Base-by-base conservation (phyloP, 352 stramenopile species). In the Pythium phragmitis region DNA sequence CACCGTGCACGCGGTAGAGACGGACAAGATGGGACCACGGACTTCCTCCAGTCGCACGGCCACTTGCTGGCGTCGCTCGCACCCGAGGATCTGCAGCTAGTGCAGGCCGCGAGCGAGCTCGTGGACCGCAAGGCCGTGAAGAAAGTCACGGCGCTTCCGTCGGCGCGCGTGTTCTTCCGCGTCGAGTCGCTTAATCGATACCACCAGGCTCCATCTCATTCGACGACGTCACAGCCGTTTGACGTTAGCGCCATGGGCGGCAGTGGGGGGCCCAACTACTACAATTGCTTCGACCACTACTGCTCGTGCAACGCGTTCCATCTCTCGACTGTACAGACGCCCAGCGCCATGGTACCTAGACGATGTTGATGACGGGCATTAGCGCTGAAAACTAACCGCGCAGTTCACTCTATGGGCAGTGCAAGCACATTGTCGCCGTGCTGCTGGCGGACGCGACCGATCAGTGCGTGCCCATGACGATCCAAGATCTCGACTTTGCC, bases 211-310 rank as follows among this genome's bases (percentile, higher is more conserved):
- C 47, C 13, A 6, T 2, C 34, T 7, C 37, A 16, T 43, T 34
- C 30, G 43, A 19, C 49, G 26, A 30, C 49, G 26, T 83, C 77
- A 36, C 70, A 87, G 45, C 67, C 77, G 9, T 80, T 88, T 13
- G 79, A 88, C 19, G 63, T 59, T 3, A 71, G 60, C 23, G 70
- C 80, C 55, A 64, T 70, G 59, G 72, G 65, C 28, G 74, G 75
- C n/a, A 71, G 45, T 16, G 75, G 74, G 2, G 75, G 76, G 4
- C 72, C 79, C 4, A 86, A 79, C 46, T 90, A 85, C 67, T 90
- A 90, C 79, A 90, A 87, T 57, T 85, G 77, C 67, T 85, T 88
- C 33, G 63, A 76, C 46, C 81, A 90, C 55, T 90, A 87, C 57
- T 90, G 81, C 69, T 80, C 75, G 21, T 90, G 81, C 63, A 65